Evolutionary conservation across 208 protist genomes (phyloP).

Genomic region (Crithidia thermophila): DNA sequence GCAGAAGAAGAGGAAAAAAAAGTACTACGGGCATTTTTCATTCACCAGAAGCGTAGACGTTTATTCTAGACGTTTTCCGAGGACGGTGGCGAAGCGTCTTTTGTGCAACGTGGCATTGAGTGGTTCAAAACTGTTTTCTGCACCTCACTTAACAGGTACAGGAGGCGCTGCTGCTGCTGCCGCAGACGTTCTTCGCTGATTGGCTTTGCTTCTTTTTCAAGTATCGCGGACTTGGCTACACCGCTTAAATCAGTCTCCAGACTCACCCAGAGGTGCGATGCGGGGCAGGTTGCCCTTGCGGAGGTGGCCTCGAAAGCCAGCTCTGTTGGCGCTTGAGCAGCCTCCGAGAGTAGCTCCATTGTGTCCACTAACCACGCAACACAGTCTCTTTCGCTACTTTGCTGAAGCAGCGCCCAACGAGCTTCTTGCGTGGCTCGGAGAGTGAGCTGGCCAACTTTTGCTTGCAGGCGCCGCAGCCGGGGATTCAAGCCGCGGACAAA

Average conservation of each 20-base stretch:
- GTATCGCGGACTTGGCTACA: not conserved
- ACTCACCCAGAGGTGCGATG: not conserved
- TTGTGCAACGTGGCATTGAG: too few species aligned
- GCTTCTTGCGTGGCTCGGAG: not conserved
- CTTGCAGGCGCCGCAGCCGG: not conserved
- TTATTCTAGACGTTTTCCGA: not conserved
- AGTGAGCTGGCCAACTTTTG: not conserved
- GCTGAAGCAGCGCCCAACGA: not conserved
- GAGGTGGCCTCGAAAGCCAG: not conserved
- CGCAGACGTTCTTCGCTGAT: constrained; percentile 1
- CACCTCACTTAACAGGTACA: constrained; percentile 4
- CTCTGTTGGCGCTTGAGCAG: not conserved
- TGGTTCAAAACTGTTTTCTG: not conserved
- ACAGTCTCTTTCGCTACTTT: not conserved
- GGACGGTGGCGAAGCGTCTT: not conserved
- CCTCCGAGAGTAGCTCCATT: not conserved
- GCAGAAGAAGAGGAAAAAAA: constrained; percentile 12
- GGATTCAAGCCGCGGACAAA: not conserved
- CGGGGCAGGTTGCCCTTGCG: not conserved
- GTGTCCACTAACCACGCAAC: constrained; percentile 12
- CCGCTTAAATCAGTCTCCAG: not conserved
- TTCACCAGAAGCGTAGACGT: too few species aligned
- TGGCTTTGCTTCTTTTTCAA: not conserved
- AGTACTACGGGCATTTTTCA: not conserved
- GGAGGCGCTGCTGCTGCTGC: constrained; percentile 18